Percentiles rank a stretch among this genome's conserved stretches.
phyloP scores from a whole-genome alignment of 306 rosid genomes.

The Cucurbita maxima region DNA sequence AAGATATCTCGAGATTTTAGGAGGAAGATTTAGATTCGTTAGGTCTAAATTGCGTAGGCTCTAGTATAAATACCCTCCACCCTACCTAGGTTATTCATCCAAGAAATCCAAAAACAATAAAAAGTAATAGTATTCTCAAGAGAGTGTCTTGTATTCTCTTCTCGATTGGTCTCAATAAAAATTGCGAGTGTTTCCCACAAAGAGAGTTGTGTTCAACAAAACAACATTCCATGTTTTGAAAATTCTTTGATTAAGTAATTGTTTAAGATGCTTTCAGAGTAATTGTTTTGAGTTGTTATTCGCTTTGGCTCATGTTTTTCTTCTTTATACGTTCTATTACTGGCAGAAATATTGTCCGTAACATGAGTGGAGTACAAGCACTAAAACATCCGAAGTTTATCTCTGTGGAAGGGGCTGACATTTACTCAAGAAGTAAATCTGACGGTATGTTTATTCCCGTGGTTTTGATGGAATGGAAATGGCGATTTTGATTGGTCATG shows the following conservation, averaged over 20 bases:
- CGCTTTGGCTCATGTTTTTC: not conserved
- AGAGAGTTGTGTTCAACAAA: no score
- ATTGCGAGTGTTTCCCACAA: no score
- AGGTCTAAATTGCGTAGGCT: no score
- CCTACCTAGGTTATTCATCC: no score
- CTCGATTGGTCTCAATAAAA: no score
- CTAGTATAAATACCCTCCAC: no score
- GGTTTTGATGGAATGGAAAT: not conserved
- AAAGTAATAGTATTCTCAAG: no score
- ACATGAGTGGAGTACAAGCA: slow-evolving; percentile 38
- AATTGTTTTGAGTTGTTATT: not conserved
- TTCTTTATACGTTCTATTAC: not conserved
- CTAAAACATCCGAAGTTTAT: slow-evolving; percentile 30
- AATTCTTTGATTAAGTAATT: not conserved
- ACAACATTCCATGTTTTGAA: not conserved
- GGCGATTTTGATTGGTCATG: not conserved
- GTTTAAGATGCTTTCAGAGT: not conserved
- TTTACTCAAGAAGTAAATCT: slow-evolving; percentile 30
- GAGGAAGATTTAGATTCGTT: no score
- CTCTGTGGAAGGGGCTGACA: slow-evolving; percentile 38
- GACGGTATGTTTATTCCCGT: slow-evolving; percentile 25
- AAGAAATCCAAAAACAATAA: no score
- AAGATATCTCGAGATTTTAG: no score
- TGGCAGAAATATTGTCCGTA: slow-evolving; percentile 19
- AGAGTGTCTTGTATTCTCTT: no score